Conservation (phyloP, 2,329 filamentous ascomycete species). For the Sporothrix dimorphospora region DNA sequence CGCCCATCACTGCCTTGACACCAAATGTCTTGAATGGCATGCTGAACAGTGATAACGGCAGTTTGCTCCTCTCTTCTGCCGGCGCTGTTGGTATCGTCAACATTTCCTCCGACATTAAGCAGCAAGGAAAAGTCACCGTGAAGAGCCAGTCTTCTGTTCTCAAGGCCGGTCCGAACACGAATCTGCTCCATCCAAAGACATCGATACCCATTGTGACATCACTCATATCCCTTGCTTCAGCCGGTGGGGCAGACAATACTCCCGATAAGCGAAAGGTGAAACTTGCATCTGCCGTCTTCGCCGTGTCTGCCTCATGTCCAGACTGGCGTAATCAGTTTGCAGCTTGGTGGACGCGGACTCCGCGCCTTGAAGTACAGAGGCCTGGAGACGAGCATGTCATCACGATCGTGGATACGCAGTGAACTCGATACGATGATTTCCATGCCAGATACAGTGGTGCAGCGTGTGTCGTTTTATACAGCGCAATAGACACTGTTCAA, state of each 20-base stretch:
- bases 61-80: not conserved
- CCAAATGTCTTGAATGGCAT: not conserved
- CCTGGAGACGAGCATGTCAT: not conserved
- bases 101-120: not conserved
- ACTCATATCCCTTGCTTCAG: not conserved
- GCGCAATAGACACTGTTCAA: too few relatives aligned
- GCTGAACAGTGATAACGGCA: not conserved
- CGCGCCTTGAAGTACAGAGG: not conserved
- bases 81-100: slow-evolving; percentile 16
- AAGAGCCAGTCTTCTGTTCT: not conserved
- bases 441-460: too few relatives aligned
- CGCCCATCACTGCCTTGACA: not conserved
- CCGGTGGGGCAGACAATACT: not conserved
- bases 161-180: slow-evolving; percentile 11
- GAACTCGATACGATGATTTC: not conserved
- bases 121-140: not conserved
- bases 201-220: slow-evolving; percentile 9
- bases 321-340: not conserved
- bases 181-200: slow-evolving; percentile 16
- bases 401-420: not conserved
- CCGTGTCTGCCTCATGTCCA: not conserved
- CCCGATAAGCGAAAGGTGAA: not conserved
- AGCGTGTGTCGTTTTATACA: too few relatives aligned
- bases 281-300: not conserved
- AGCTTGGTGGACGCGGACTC: not conserved